Conservation (phyloP, 2,329 filamentous ascomycete genomes). For the Aspergillus sp. region DNA sequence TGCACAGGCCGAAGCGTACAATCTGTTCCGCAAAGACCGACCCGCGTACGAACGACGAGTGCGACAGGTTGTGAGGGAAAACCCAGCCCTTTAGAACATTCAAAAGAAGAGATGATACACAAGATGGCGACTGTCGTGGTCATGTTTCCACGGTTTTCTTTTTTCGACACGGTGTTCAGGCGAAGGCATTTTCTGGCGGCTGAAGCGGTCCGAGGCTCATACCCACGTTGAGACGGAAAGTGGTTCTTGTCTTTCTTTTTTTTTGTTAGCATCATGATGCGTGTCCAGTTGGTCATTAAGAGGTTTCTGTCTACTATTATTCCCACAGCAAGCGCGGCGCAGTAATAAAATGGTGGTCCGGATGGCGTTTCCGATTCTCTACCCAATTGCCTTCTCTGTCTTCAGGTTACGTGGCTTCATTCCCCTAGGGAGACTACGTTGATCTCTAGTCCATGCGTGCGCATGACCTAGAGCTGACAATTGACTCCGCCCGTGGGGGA, state of each 20-base stretch:
- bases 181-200: not conserved
- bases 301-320: not conserved
- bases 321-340: not conserved
- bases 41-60: conserved; percentile 86
- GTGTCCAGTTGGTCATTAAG: not conserved
- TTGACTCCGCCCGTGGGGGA: not conserved
- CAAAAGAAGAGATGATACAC: too few species aligned
- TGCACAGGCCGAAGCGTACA: conserved; percentile 95
- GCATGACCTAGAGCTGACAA: not conserved
- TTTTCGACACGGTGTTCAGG: conserved; percentile 10
- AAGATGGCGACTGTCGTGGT: not conserved
- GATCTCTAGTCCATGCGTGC: not conserved
- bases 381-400: too few species aligned
- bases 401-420: not conserved
- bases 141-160: conserved; percentile 5
- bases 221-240: not conserved
- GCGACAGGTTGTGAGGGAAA: conserved; percentile 81
- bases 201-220: not conserved
- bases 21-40: conserved; percentile 88
- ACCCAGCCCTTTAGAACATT: conserved; percentile 64
- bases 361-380: not conserved
- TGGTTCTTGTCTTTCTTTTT: not conserved
- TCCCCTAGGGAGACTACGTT: too few species aligned
- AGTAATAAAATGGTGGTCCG: not conserved
- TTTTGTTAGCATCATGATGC: not conserved